These are phyloP conservation scores for Wickerhamomyces bisporus DNA, from an alignment of 805 yeast genomes.

Conservation along the genomic window DNA sequence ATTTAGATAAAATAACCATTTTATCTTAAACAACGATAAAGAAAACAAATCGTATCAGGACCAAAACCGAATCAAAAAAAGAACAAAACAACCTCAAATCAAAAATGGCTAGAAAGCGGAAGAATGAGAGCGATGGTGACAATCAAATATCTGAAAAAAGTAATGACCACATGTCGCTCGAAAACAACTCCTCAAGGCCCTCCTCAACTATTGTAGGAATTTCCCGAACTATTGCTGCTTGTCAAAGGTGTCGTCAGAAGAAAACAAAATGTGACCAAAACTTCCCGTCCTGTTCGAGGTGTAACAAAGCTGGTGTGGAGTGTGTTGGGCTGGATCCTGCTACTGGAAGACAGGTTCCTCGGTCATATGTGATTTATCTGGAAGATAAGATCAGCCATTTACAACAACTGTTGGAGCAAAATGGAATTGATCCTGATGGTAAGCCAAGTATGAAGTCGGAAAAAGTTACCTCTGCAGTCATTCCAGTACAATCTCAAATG, in stretches of 20 bases:
- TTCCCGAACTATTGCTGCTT: constrained; percentile 72
- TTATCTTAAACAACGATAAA: too few relatives aligned
- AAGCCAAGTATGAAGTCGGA: constrained; percentile 8
- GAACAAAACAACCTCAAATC: too few relatives aligned
- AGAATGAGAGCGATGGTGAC: not conserved
- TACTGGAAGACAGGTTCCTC: constrained; percentile 80
- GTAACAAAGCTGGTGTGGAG: constrained; percentile 56
- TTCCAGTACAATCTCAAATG: not conserved
- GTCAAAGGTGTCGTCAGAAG: constrained; percentile 73
- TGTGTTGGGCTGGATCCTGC: constrained; percentile 86
- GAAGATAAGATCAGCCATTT: constrained; percentile 61
- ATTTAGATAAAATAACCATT: too few relatives aligned
- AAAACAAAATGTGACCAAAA: constrained; percentile 60
- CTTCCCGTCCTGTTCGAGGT: constrained; percentile 51
- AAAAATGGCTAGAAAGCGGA: not conserved
- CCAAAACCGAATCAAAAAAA: too few relatives aligned
- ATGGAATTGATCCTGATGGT: constrained; percentile 35
- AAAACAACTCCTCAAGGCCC: constrained; percentile 4
- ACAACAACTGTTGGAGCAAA: constrained; percentile 41
- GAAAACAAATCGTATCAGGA: too few relatives aligned
- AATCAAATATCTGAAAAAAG: not conserved
- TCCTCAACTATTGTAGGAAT: constrained; percentile 33
- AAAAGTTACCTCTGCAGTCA: too few relatives aligned
- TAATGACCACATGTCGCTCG: not conserved
- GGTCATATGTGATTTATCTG: constrained; percentile 69